Base-by-base conservation (phyloP, 768 basidiomycete species). In the Boletus rubropictus region DNA sequence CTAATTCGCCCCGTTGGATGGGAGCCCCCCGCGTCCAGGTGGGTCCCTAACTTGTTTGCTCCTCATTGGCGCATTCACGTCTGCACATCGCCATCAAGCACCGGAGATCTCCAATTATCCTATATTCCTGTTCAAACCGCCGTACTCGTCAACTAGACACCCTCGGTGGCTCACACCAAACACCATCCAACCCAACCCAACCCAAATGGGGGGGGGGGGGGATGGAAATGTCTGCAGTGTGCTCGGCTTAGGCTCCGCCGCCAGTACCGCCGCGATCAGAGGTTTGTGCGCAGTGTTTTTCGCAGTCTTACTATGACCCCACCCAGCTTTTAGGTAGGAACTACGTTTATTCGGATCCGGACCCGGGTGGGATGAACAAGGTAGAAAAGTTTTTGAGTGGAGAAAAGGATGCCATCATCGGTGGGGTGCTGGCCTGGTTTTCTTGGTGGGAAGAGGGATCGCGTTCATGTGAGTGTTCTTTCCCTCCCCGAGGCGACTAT, bases 1-100 rank as follows among this genome's bases (percentile, higher is more conserved):
- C 89, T 6, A 87, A 84, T 60, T 74, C 85, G 25, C 85, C 87
- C 84, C 84, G 3, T 54, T 81, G 17, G 73, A 72, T 45, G 84
- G 82, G 20, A 73, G 71, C 48, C 60, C 75, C 84, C 86, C 11
- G 76, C 81, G 17, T 72, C 80, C n/a, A 81, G 88, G 85, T 85
- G 41, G 7, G 55, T 53, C 25, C 43, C n/a, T 21, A 14, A 18
- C 14, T 14, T 15, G 20, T 7, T 33, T 15, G 34, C 21, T 38
- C 12, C 43, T 11, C 36, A 7, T 31, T 46, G 7, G 35, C 38
- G n/a, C 50, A 36, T 57, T 55, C 44, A 39, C 38, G 37, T 20
- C 15, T 15, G 7, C 18, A 27, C 42, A 22, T 11, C 11, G 27
- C 17, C 34, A 29, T 38, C 20, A 39, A 85, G 83, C 53, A 73